A percentile compares a stretch with the other conserved stretches of the same genome.
Conservation (phyloP, 495 filamentous ascomycete genomes). For the Xylaria cubensis region DNA sequence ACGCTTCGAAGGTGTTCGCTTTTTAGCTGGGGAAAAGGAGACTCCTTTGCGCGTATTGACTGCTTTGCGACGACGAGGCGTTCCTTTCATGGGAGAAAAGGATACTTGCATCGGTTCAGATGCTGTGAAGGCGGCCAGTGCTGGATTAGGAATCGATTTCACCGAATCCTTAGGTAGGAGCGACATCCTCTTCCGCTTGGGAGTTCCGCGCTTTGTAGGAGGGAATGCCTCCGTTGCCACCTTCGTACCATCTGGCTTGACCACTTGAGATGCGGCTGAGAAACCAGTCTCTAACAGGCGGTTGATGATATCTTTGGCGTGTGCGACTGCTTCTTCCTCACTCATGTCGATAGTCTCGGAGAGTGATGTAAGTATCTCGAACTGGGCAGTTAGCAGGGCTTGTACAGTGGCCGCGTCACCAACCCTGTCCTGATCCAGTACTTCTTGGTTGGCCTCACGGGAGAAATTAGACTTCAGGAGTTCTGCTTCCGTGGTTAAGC, state of each 20-base stretch:
- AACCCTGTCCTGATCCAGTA: conserved; percentile 82
- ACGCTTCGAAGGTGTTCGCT: conserved; percentile 74
- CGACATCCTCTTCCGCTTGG: conserved; percentile 73
- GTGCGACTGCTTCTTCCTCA: conserved; percentile 80
- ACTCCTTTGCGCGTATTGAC: conserved; percentile 75
- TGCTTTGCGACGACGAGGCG: conserved; percentile 77
- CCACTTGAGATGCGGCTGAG: conserved; percentile 74
- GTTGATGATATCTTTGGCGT: conserved; percentile 78
- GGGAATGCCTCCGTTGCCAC: conserved; percentile 68
- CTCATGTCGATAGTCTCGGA: conserved; percentile 79
- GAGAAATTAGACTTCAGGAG: conserved; percentile 82
- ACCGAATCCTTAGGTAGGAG: conserved; percentile 38
- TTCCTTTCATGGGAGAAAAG: conserved; percentile 67
- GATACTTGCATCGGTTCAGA: conserved; percentile 47
- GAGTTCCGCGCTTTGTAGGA: conserved; percentile 71
- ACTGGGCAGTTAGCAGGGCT: conserved; percentile 83
- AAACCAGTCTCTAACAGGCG: conserved; percentile 80
- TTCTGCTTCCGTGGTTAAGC: conserved; percentile 81
- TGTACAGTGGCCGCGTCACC: conserved; percentile 81
- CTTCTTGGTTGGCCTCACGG: conserved; percentile 76
- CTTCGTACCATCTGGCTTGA: conserved; percentile 84
- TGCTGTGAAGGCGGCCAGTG: conserved; percentile 45
- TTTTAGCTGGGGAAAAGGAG: conserved; percentile 79
- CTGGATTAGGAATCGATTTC: conserved; percentile 46
- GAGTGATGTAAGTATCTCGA: conserved; percentile 85